Conservation (phyloP, 2,329 filamentous ascomycete genomes). For the Fusarium armeniacum region DNA sequence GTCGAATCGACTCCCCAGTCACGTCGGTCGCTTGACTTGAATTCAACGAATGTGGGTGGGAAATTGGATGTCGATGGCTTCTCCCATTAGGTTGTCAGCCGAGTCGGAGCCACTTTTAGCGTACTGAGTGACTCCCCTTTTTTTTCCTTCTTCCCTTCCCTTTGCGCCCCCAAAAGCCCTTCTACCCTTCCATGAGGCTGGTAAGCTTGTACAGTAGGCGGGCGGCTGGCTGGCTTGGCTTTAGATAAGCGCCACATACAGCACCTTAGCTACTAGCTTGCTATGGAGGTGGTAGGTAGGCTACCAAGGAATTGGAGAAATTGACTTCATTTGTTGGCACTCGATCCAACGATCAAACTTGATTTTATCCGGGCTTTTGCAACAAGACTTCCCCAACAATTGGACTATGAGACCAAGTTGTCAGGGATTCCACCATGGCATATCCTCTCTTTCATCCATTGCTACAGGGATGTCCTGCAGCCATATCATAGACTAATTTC, state of each 20-base stretch:
- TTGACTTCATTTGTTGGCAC: constrained; percentile 3
- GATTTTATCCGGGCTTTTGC: constrained; percentile 12
- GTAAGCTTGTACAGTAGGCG: neutral
- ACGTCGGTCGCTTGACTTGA: constrained; percentile 24
- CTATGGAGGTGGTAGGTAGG: too few relatives aligned
- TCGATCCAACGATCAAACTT: constrained; percentile 16
- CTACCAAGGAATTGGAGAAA: constrained; percentile 31
- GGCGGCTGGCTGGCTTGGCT: constrained; percentile 13
- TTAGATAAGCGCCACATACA: constrained; percentile 33
- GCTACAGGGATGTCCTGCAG: constrained; percentile 30
- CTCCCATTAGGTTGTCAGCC: constrained; percentile 41
- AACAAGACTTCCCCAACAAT: constrained; percentile 23
- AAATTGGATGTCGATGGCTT: constrained; percentile 51
- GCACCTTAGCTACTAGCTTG: neutral
- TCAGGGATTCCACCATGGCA: constrained; percentile 17
- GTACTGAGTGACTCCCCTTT: constrained; percentile 42
- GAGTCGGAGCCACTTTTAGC: constrained; percentile 47
- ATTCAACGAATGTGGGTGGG: constrained; percentile 44
- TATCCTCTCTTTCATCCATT: constrained; percentile 22
- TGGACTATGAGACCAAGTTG: constrained; percentile 7
- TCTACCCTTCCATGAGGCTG: constrained; percentile 15
- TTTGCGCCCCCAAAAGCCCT: constrained; percentile 8
- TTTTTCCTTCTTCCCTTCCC: constrained; percentile 28
- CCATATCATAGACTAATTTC: constrained; percentile 28
- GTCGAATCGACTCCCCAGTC: constrained; percentile 35